Percentiles rank a stretch among this genome's conserved stretches.
phyloP scores from a whole-genome alignment of 2,329 filamentous ascomycete species.

The Fusarium keratoplasticum region DNA sequence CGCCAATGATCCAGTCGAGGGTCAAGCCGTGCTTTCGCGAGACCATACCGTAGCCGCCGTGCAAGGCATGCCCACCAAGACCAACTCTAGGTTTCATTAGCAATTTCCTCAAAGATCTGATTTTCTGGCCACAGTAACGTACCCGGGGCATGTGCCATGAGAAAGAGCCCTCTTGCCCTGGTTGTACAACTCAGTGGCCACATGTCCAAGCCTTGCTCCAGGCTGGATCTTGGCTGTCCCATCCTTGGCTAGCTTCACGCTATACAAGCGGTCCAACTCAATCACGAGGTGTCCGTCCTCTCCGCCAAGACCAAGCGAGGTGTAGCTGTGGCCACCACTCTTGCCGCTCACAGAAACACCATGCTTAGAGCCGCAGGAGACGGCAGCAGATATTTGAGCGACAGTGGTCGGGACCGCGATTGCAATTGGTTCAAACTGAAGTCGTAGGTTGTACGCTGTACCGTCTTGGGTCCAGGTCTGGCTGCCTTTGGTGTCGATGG shows the following conservation, averaged over 20 bases:
- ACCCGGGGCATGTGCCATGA: slow-evolving; percentile 66
- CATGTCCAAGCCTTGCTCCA: slow-evolving; percentile 62
- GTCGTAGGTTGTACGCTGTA: slow-evolving; percentile 49
- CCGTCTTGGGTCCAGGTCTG: slow-evolving; percentile 49
- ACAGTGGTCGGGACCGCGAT: slow-evolving; percentile 49
- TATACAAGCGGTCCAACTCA: slow-evolving; percentile 54
- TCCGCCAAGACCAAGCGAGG: slow-evolving; percentile 60
- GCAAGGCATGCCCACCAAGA: slow-evolving; percentile 45
- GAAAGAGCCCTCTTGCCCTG: slow-evolving; percentile 58
- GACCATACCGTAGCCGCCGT: slow-evolving; percentile 49
- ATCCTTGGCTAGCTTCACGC: slow-evolving; percentile 44
- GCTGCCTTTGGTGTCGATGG: slow-evolving; percentile 34
- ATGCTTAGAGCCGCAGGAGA: slow-evolving; percentile 57
- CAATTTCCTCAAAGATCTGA: neutral
- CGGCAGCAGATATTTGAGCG: slow-evolving; percentile 57
- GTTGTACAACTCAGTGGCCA: slow-evolving; percentile 55
- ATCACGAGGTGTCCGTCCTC: slow-evolving; percentile 55
- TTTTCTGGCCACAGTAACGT: slow-evolving; percentile 20
- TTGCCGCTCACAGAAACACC: slow-evolving; percentile 62
- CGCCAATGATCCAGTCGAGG: slow-evolving; percentile 45
- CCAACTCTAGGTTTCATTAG: slow-evolving; percentile 41
- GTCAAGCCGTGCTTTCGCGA: slow-evolving; percentile 46
- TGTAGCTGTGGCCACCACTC: slow-evolving; percentile 66
- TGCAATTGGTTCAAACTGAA: slow-evolving; percentile 47
- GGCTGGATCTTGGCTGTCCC: slow-evolving; percentile 49